Evolutionary conservation across 345 rosid species (phyloP).

Genomic region (Lepidium sativum): DNA sequence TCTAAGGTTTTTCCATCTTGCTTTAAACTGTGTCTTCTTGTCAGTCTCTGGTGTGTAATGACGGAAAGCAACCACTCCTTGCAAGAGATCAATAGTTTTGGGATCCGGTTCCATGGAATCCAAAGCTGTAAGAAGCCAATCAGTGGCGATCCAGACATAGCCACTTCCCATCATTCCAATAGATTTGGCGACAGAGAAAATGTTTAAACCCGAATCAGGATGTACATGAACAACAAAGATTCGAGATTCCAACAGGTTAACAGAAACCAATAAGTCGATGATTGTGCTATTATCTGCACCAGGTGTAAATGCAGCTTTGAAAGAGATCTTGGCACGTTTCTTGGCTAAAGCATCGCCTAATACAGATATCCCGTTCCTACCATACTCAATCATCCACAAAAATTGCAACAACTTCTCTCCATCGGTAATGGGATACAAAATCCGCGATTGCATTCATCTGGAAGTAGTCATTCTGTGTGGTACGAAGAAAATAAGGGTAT

Average conservation of each 20-base stretch:
- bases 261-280: constrained; percentile 44
- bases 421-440: constrained; percentile 44
- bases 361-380: constrained; percentile 66
- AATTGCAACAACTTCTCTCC: constrained; percentile 82
- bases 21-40: constrained; percentile 37
- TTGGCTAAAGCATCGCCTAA: constrained; percentile 71
- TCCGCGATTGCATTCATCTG: constrained; percentile 91
- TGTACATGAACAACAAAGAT: constrained; percentile 83
- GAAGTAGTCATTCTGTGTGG: constrained; percentile 51
- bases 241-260: constrained; percentile 73
- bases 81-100: constrained; percentile 51
- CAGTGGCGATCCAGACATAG: constrained; percentile 94
- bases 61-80: constrained; percentile 83
- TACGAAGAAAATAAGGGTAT: constrained; percentile 52
- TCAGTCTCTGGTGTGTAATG: constrained; percentile 70
- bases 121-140: constrained; percentile 79
- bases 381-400: constrained; percentile 90
- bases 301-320: constrained; percentile 65
- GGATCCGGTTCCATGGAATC: constrained; percentile 49
- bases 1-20: constrained; percentile 49
- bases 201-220: constrained; percentile 69
- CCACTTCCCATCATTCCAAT: constrained; percentile 62
- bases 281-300: constrained; percentile 39
- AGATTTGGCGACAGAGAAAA: constrained; percentile 60
- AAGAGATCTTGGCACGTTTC: constrained; percentile 64